Evolutionary conservation across 2,329 filamentous ascomycete genomes (phyloP).

Genomic region (Fusarium heterosporum): DNA sequence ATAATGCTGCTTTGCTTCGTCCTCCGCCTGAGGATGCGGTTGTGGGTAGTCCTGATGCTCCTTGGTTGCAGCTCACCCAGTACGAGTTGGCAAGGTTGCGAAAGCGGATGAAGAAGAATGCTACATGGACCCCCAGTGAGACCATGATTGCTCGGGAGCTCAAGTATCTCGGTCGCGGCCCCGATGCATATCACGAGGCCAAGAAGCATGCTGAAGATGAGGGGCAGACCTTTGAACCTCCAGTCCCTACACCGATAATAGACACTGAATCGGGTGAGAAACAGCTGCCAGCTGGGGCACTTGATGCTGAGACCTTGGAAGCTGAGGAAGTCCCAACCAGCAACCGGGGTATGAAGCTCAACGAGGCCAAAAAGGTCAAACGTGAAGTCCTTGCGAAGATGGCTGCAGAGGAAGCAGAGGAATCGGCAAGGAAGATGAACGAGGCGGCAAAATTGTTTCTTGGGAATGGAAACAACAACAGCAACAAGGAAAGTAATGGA

Average conservation of each 20-base stretch:
- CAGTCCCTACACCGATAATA: constrained; percentile 52
- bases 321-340: constrained; percentile 73
- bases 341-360: constrained; percentile 81
- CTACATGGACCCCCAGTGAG: constrained; percentile 84
- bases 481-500: constrained; percentile 31
- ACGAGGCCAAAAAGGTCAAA: constrained; percentile 81
- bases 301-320: constrained; percentile 67
- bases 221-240: constrained; percentile 69
- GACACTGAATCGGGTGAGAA: constrained; percentile 64
- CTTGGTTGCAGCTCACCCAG: constrained; percentile 73
- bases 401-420: constrained; percentile 72
- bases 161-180: constrained; percentile 74
- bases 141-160: constrained; percentile 88
- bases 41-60: constrained; percentile 68
- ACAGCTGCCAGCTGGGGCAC: constrained; percentile 69
- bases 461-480: constrained; percentile 46
- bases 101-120: constrained; percentile 93
- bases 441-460: constrained; percentile 61
- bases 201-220: constrained; percentile 74
- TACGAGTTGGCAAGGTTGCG: constrained; percentile 76
- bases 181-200: constrained; percentile 70
- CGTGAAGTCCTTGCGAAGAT: constrained; percentile 71
- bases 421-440: constrained; percentile 65
- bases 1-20: constrained; percentile 59
- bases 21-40: constrained; percentile 71